A percentile compares a stretch with the other conserved stretches of the same genome.
phyloP scores from a whole-genome alignment of 768 basidiomycete species.

The Rhodotorula diobovata region DNA sequence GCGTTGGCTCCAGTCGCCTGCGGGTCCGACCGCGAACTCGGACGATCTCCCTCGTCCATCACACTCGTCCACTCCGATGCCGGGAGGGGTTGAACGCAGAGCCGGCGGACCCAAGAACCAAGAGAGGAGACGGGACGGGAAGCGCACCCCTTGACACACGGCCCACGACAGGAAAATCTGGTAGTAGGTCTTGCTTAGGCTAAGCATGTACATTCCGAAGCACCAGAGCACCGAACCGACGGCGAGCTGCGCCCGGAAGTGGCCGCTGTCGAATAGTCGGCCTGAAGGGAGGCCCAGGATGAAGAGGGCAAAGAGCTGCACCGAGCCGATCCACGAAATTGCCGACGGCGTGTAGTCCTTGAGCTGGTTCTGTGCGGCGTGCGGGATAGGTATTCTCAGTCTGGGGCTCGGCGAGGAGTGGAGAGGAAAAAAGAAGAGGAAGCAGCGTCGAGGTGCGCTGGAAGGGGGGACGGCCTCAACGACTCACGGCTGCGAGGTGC shows the following conservation, averaged over 20 bases:
- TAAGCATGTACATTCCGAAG: conserved; percentile 16
- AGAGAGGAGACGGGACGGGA: not conserved
- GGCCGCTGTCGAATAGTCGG: conserved; percentile 47
- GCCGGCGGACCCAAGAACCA: no score
- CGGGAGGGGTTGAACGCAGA: no score
- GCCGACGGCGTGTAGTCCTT: conserved; percentile 43
- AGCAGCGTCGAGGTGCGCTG: no score
- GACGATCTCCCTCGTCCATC: no score
- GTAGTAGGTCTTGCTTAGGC: not conserved
- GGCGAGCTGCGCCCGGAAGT: conserved; percentile 29
- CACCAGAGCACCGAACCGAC: conserved; percentile 7
- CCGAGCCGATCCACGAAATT: conserved; percentile 47
- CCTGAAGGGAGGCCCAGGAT: conserved; percentile 44
- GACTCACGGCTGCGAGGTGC: conserved; percentile 41
- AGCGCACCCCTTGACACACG: conserved; percentile 16
- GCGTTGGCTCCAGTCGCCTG: no score
- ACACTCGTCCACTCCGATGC: no score
- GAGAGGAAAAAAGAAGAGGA: no score
- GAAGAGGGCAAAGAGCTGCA: conserved; percentile 46
- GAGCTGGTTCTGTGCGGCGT: conserved; percentile 43
- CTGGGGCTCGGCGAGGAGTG: no score
- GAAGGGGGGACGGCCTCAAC: not conserved
- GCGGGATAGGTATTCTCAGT: no score
- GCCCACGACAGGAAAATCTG: conserved; percentile 14
- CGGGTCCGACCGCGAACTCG: no score